Evolutionary conservation across 306 rosid species (phyloP).

Genomic region (Quillaja saponaria): DNA sequence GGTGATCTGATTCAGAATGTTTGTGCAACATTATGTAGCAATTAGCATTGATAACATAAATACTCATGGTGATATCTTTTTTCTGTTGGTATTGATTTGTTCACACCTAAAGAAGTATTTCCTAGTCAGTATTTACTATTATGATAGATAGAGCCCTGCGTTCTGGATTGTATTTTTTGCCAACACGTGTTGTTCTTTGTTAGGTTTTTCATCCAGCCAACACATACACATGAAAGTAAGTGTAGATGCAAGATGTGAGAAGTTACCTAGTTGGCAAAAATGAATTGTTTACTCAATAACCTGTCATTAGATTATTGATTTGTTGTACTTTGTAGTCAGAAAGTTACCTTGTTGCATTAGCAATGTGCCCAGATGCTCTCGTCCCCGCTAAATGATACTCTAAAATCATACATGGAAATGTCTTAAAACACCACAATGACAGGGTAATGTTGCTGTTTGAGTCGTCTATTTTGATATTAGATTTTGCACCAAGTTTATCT

Average conservation of each 20-base stretch:
- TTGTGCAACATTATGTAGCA: slow-evolving; percentile 5
- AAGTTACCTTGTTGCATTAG: too few relatives aligned
- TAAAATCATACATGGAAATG: too few relatives aligned
- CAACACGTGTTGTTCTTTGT: neutral
- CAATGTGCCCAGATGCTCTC: too few relatives aligned
- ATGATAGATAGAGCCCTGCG: slow-evolving; percentile 7
- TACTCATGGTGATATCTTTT: slow-evolving; percentile 11
- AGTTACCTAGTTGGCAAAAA: too few relatives aligned
- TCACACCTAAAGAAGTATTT: slow-evolving; percentile 1
- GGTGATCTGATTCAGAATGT: slow-evolving; percentile 17
- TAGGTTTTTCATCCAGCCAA: slow-evolving; percentile 3
- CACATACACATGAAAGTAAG: slow-evolving; percentile 1
- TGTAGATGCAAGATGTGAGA: neutral
- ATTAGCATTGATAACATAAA: slow-evolving; percentile 28
- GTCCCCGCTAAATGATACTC: too few relatives aligned
- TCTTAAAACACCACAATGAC: too few relatives aligned
- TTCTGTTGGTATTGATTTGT: slow-evolving; percentile 8
- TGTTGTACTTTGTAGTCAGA: too few relatives aligned
- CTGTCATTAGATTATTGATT: too few relatives aligned
- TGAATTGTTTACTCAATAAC: too few relatives aligned
- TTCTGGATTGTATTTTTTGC: neutral
- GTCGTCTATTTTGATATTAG: too few relatives aligned
- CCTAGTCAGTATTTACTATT: slow-evolving; percentile 7
- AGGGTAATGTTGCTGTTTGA: too few relatives aligned
- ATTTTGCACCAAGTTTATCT: too few relatives aligned